phyloP scores from a whole-genome alignment of 306 rosid genomes.

The Prunus dulcis region DNA sequence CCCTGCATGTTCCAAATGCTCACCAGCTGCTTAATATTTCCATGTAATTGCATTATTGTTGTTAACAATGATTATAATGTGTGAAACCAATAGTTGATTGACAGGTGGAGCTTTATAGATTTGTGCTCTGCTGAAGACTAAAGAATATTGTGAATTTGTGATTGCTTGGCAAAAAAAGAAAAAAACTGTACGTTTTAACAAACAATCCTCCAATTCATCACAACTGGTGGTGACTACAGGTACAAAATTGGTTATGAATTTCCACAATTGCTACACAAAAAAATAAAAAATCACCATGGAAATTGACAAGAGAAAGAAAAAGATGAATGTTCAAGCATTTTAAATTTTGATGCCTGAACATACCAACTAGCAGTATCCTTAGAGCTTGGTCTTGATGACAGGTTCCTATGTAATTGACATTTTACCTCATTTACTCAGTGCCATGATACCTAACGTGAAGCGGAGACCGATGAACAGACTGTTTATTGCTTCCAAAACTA shows the following conservation, averaged over 20 bases:
- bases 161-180: neutral
- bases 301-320: neutral
- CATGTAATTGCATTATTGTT: neutral
- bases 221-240: constrained; percentile 10
- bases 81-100: neutral
- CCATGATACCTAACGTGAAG: constrained; percentile 15
- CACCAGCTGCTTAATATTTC: neutral
- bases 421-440: constrained; percentile 7
- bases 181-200: neutral
- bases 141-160: neutral
- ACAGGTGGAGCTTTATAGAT: neutral
- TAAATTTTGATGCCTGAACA: constrained; percentile 1
- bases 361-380: neutral
- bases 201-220: constrained; percentile 9
- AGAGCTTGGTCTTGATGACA: neutral
- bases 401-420: neutral
- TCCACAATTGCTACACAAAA: neutral
- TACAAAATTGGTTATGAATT: constrained; percentile 12
- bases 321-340: constrained; percentile 7
- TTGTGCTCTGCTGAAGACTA: neutral
- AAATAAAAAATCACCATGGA: neutral
- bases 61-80: too few relatives aligned
- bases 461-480: neutral
- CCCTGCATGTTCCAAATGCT: neutral
- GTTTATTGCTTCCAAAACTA: constrained; percentile 2